These are phyloP conservation scores for Aspergillus glaucus DNA, from an alignment of 2,329 filamentous ascomycete species.

Conservation along the genomic window DNA sequence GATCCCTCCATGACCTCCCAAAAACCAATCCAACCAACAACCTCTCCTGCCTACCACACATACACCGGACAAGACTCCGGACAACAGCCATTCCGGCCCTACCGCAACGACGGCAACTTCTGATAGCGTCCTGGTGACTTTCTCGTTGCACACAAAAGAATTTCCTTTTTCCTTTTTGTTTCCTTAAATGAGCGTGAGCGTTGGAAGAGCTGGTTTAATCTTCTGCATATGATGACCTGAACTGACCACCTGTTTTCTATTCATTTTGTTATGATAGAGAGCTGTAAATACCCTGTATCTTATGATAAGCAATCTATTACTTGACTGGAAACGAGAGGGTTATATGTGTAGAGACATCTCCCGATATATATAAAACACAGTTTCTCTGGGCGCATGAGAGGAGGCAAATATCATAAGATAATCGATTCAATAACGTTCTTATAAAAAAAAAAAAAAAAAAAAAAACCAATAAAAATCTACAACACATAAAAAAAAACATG, in stretches of 20 bases:
- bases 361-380: too few relatives aligned
- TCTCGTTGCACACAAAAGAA: constrained; percentile 9
- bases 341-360: too few relatives aligned
- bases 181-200: neutral
- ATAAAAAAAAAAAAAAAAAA: too few relatives aligned
- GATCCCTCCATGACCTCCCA: constrained; percentile 10
- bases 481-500: too few relatives aligned
- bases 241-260: constrained; percentile 5
- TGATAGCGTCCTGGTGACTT: constrained; percentile 13
- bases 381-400: too few relatives aligned
- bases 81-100: neutral
- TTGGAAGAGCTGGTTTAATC: constrained; percentile 22
- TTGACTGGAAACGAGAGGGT: too few relatives aligned
- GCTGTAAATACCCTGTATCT: constrained; percentile 6
- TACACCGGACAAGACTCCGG: constrained; percentile 14
- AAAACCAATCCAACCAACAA: constrained; percentile 5
- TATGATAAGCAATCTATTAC: too few relatives aligned
- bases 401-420: too few relatives aligned
- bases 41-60: constrained; percentile 12
- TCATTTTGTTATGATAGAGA: constrained; percentile 2
- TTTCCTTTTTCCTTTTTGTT: neutral
- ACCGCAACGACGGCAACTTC: constrained; percentile 7
- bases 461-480: too few relatives aligned
- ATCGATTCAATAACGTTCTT: too few relatives aligned
- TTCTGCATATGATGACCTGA: constrained; percentile 20